Conservation (phyloP, 306 rosid species). For the Erythrophleum fordii region DNA sequence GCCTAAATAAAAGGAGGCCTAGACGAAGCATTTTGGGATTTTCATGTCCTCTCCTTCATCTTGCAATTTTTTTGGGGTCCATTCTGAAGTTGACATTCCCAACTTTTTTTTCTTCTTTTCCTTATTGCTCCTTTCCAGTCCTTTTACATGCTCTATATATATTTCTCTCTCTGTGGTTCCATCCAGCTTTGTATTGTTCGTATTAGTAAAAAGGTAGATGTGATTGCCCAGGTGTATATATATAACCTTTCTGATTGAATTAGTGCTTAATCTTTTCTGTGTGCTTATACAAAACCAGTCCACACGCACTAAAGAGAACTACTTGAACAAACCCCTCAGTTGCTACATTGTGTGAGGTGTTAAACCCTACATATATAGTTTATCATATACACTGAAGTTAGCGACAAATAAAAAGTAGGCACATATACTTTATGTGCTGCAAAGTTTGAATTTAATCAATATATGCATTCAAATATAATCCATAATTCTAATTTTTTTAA, state of each 20-base stretch:
- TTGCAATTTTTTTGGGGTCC: conserved; percentile 48
- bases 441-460: too few species aligned
- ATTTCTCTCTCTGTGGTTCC: background rate
- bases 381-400: too few species aligned
- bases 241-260: background rate
- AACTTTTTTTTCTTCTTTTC: background rate
- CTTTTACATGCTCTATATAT: too few species aligned
- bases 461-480: too few species aligned
- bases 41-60: conserved; percentile 40
- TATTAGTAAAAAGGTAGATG: background rate
- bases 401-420: too few species aligned
- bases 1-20: conserved; percentile 44
- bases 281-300: background rate
- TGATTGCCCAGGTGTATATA: background rate
- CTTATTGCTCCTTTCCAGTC: background rate
- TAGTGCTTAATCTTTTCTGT: background rate
- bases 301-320: background rate
- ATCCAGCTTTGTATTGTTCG: background rate
- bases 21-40: conserved; percentile 45
- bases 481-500: background rate
- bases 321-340: background rate
- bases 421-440: too few species aligned
- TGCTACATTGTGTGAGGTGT: background rate
- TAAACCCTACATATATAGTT: background rate
- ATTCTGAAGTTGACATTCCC: conserved; percentile 45